Percentiles rank a stretch among this genome's conserved stretches.
phyloP scores from a whole-genome alignment of 345 rosid species.

The Eucalyptus polyanthemos region DNA sequence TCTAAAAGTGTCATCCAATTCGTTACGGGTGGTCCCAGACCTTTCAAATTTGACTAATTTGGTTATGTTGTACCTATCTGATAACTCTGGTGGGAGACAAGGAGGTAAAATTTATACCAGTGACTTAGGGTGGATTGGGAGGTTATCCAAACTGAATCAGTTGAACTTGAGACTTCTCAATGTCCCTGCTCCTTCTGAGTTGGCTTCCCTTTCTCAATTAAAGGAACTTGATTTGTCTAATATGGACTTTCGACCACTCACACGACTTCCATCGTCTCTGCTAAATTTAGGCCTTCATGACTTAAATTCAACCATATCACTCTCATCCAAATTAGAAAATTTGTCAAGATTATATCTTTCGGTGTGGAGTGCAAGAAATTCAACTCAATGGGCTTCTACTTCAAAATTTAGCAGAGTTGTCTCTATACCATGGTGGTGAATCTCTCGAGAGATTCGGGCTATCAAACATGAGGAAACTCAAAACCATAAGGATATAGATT shows the following conservation, averaged over 20 bases:
- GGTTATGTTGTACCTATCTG: background rate
- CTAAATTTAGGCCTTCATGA: accelerated
- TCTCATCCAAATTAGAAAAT: background rate
- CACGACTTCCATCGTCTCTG: background rate
- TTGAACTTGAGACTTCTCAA: accelerated
- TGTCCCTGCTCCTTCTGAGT: background rate
- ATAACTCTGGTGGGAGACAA: accelerated
- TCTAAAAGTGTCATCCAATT: background rate
- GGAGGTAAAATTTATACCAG: background rate
- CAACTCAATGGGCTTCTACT: background rate
- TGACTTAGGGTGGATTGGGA: background rate
- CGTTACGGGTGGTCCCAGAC: background rate
- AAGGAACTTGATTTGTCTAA: accelerated
- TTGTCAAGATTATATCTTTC: accelerated
- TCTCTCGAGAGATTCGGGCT: accelerated
- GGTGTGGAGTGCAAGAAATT: background rate
- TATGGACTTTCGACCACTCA: background rate
- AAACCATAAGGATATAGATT: accelerated
- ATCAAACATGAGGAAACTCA: background rate
- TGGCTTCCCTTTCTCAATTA: background rate
- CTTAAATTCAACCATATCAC: background rate
- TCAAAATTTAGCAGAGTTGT: background rate
- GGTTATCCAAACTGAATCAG: background rate
- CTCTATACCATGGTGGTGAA: accelerated
- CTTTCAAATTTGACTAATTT: background rate